These are phyloP conservation scores for Trypanosoma brucei DNA, from an alignment of 208 protist genomes.

Conservation along the genomic window DNA sequence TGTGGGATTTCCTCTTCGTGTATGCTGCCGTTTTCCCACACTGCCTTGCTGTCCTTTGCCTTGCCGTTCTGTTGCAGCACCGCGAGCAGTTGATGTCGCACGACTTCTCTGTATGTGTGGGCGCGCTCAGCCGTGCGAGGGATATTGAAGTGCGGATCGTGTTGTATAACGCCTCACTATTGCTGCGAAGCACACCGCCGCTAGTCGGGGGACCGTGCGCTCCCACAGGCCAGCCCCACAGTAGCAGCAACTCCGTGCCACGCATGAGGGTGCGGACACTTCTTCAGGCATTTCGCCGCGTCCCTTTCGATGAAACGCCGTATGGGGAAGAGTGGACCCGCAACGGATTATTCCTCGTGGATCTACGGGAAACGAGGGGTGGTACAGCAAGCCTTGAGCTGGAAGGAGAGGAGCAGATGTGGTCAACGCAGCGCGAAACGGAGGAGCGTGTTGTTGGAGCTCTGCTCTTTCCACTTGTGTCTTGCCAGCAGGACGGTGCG, in stretches of 20 bases:
- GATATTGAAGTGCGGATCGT: slow-evolving; percentile 28
- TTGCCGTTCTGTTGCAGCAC: slow-evolving; percentile 39
- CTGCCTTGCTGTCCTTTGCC: slow-evolving; percentile 28
- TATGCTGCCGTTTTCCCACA: slow-evolving; percentile 22
- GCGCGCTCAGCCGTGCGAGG: slow-evolving; percentile 29
- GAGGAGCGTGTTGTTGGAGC: slow-evolving; percentile 44
- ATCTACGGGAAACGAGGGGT: slow-evolving; percentile 27
- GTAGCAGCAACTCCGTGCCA: neutral
- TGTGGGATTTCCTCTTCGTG: slow-evolving; percentile 92
- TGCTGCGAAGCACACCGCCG: slow-evolving; percentile 38
- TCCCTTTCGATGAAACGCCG: neutral
- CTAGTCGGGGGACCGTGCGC: slow-evolving; percentile 2
- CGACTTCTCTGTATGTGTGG: slow-evolving; percentile 47
- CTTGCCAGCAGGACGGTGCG: neutral
- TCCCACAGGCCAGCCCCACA: neutral
- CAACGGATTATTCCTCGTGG: slow-evolving; percentile 51
- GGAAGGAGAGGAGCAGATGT: neutral
- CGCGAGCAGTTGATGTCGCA: slow-evolving; percentile 34
- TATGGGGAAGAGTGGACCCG: slow-evolving; percentile 14
- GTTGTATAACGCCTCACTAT: slow-evolving; percentile 30
- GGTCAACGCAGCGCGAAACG: neutral
- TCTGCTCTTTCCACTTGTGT: slow-evolving; percentile 31
- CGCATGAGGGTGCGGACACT: slow-evolving; percentile 14
- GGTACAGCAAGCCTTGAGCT: neutral
- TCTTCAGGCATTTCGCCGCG: slow-evolving; percentile 13